Evolutionary conservation across 1,139 yeast genomes (phyloP).

Genomic region (Nakaseomyces delphensis): DNA sequence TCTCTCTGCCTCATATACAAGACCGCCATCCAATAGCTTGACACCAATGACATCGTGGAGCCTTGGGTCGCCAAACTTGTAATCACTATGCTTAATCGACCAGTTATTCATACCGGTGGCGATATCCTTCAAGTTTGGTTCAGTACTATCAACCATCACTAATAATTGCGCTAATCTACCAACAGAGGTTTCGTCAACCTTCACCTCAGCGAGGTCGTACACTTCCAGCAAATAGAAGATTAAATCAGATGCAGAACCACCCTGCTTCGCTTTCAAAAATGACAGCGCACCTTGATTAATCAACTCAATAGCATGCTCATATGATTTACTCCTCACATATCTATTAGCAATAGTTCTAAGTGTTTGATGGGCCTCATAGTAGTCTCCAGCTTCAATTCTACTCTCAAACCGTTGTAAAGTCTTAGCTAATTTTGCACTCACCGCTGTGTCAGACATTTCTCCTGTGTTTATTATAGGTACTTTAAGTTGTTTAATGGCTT

Average conservation of each 20-base stretch:
- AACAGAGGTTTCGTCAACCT: slow-evolving; percentile 38
- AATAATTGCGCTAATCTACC: slow-evolving; percentile 31
- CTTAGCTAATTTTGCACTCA: slow-evolving; percentile 42
- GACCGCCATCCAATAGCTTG: slow-evolving; percentile 41
- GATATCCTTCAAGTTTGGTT: slow-evolving; percentile 59
- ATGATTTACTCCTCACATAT: slow-evolving; percentile 61
- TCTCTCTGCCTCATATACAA: slow-evolving; percentile 44
- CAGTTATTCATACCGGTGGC: slow-evolving; percentile 58
- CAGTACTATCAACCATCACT: slow-evolving; percentile 36
- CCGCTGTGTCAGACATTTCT: slow-evolving; percentile 4
- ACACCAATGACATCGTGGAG: slow-evolving; percentile 69
- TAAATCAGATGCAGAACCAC: slow-evolving; percentile 74
- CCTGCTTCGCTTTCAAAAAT: slow-evolving; percentile 59
- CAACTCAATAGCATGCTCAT: slow-evolving; percentile 61
- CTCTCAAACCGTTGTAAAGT: slow-evolving; percentile 58
- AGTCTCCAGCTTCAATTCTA: slow-evolving; percentile 66
- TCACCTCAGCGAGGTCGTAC: slow-evolving; percentile 43
- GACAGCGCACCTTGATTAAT: slow-evolving; percentile 62
- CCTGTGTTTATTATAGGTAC: background rate
- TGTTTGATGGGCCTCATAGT: slow-evolving; percentile 93
- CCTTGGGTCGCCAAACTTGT: slow-evolving; percentile 63
- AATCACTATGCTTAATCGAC: slow-evolving; percentile 44
- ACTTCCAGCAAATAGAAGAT: slow-evolving; percentile 65
- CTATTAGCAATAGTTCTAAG: slow-evolving; percentile 81
- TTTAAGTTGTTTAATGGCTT: background rate